Percentiles rank a stretch among this genome's conserved stretches.
Conservation (phyloP, 257 asterid species). For the Solanum paucissectum region DNA sequence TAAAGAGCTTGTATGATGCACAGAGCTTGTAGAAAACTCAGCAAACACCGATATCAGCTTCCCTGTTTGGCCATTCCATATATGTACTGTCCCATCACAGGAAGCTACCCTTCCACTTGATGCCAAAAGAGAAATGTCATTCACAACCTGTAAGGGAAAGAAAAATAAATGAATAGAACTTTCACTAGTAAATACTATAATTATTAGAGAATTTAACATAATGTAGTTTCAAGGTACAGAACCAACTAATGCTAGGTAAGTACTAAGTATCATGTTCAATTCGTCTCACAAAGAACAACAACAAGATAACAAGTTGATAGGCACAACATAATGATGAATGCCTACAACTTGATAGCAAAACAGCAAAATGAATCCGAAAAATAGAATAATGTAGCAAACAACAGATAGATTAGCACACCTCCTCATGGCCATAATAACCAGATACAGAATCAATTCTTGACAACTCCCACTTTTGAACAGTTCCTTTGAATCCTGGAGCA, state of each 20-base stretch:
- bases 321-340: background rate
- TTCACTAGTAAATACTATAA: background rate
- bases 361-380: background rate
- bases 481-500: slow-evolving; percentile 93
- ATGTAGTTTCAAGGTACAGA: background rate
- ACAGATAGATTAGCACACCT: slow-evolving; percentile 45
- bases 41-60: slow-evolving; percentile 61
- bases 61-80: slow-evolving; percentile 95
- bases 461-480: slow-evolving; percentile 84
- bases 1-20: slow-evolving; percentile 27
- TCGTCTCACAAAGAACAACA: background rate
- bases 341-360: background rate
- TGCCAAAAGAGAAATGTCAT: slow-evolving; percentile 63
- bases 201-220: background rate
- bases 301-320: background rate
- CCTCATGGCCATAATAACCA: slow-evolving; percentile 91
- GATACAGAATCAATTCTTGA: slow-evolving; percentile 61
- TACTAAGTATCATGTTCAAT: background rate
- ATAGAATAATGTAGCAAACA: background rate
- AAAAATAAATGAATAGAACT: background rate
- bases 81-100: slow-evolving; percentile 92
- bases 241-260: background rate
- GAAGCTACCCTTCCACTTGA: slow-evolving; percentile 92
- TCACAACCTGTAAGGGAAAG: slow-evolving; percentile 56
- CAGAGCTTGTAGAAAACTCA: slow-evolving; percentile 35